Percentiles rank a stretch among this genome's conserved stretches.
phyloP scores from a whole-genome alignment of 441 rosid genomes.

The Brassica balearica region DNA sequence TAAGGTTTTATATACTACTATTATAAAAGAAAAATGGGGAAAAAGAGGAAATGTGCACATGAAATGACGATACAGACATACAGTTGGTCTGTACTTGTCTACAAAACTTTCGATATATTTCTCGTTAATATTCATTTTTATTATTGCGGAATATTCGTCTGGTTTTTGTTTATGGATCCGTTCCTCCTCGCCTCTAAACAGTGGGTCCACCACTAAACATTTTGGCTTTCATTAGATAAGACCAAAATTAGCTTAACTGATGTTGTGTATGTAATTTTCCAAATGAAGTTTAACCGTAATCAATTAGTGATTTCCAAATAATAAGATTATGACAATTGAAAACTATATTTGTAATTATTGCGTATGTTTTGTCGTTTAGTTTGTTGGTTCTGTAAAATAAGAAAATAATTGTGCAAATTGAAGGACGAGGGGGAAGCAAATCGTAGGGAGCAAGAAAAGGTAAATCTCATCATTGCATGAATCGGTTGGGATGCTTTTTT shows the following conservation, averaged over 20 bases:
- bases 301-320: neutral
- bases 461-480: constrained; percentile 43
- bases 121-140: constrained; percentile 18
- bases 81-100: constrained; percentile 37
- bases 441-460: constrained; percentile 5
- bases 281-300: neutral
- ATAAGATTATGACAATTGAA: neutral
- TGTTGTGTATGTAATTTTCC: neutral
- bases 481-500: constrained; percentile 33
- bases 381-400: neutral
- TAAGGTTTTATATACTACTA: constrained; percentile 4
- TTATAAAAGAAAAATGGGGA: neutral
- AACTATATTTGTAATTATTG: neutral
- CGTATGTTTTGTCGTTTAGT: neutral
- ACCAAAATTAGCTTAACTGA: no score
- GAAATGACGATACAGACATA: constrained; percentile 32
- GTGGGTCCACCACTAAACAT: constrained; percentile 25
- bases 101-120: constrained; percentile 10
- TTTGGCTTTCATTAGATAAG: constrained; percentile 17
- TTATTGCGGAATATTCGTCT: constrained; percentile 27
- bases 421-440: neutral
- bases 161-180: constrained; percentile 3
- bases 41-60: constrained; percentile 33
- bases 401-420: neutral
- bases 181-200: neutral